These are phyloP conservation scores for Saturnispora sanitii DNA, from an alignment of 805 yeast species.

Conservation along the genomic window DNA sequence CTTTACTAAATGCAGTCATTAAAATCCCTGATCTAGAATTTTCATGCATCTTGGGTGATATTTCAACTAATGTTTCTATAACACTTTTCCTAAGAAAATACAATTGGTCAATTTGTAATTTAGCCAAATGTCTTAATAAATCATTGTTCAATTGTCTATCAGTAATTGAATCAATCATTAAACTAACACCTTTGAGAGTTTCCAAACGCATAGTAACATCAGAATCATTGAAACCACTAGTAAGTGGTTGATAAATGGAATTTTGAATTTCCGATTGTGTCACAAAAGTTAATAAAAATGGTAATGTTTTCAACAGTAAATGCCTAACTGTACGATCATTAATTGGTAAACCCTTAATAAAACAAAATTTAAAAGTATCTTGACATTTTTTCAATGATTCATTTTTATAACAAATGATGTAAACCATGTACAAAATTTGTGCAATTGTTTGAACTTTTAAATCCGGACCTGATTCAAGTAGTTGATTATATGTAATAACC, in stretches of 20 bases:
- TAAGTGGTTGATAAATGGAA: conserved; percentile 54
- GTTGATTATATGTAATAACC: conserved; percentile 31
- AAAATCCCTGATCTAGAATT: conserved; percentile 60
- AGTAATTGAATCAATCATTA: conserved; percentile 52
- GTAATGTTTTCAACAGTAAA: conserved; percentile 55
- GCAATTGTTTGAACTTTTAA: conserved; percentile 10
- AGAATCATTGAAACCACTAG: conserved; percentile 82
- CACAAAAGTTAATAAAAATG: conserved; percentile 40
- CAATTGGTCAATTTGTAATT: conserved; percentile 65
- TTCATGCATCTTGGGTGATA: conserved; percentile 48
- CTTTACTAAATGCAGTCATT: conserved; percentile 78
- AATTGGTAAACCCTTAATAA: conserved; percentile 51
- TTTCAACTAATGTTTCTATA: conserved; percentile 54
- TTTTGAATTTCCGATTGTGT: conserved; percentile 55
- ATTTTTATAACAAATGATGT: conserved; percentile 26
- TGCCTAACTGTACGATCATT: conserved; percentile 74
- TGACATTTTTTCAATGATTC: conserved; percentile 19
- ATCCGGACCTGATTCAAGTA: conserved; percentile 14
- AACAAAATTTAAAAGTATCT: conserved; percentile 43
- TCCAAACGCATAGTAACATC: conserved; percentile 73
- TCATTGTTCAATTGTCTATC: conserved; percentile 84
- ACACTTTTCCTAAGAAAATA: conserved; percentile 75
- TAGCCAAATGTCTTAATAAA: conserved; percentile 68
- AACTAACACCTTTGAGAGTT: conserved; percentile 55
- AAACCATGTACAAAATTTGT: conserved; percentile 31